phyloP scores from a whole-genome alignment of 441 rosid genomes.

The Gossypium laxum region DNA sequence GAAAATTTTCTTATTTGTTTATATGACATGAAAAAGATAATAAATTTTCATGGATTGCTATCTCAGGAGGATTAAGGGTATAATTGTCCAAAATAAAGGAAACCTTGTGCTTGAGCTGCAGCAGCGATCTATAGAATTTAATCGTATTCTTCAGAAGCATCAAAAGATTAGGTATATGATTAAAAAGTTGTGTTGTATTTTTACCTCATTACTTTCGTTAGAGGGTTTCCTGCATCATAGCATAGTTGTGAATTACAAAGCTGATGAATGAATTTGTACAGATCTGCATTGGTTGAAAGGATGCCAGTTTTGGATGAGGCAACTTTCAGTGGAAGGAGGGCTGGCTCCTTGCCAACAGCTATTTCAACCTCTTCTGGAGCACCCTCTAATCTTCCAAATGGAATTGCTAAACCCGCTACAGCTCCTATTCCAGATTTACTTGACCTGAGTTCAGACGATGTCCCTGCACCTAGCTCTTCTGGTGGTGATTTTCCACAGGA shows the following conservation, averaged over 20 bases:
- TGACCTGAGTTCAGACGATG: constrained; percentile 73
- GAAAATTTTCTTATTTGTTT: constrained; percentile 13
- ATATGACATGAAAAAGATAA: neutral
- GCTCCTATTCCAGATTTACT: constrained; percentile 86
- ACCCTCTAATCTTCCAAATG: constrained; percentile 74
- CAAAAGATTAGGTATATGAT: constrained; percentile 55
- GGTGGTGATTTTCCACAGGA: constrained; percentile 79
- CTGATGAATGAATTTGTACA: constrained; percentile 34
- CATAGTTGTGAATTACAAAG: constrained; percentile 15
- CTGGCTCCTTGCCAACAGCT: constrained; percentile 62
- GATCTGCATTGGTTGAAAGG: constrained; percentile 89
- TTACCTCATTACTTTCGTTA: constrained; percentile 10
- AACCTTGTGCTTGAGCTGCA: constrained; percentile 93
- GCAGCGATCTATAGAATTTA: constrained; percentile 93
- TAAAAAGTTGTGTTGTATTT: neutral
- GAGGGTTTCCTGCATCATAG: constrained; percentile 6
- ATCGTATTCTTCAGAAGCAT: constrained; percentile 82
- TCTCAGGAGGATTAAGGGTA: constrained; percentile 66
- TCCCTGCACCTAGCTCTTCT: constrained; percentile 63
- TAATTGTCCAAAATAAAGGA: constrained; percentile 64
- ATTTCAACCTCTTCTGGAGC: constrained; percentile 48
- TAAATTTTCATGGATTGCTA: constrained; percentile 5
- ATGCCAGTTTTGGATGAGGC: constrained; percentile 98
- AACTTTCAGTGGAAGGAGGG: constrained; percentile 75
- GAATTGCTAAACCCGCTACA: constrained; percentile 57